Percentiles rank a stretch among this genome's conserved stretches.
Conservation (phyloP, 2,329 filamentous ascomycete genomes). For the Chalara sp. region DNA sequence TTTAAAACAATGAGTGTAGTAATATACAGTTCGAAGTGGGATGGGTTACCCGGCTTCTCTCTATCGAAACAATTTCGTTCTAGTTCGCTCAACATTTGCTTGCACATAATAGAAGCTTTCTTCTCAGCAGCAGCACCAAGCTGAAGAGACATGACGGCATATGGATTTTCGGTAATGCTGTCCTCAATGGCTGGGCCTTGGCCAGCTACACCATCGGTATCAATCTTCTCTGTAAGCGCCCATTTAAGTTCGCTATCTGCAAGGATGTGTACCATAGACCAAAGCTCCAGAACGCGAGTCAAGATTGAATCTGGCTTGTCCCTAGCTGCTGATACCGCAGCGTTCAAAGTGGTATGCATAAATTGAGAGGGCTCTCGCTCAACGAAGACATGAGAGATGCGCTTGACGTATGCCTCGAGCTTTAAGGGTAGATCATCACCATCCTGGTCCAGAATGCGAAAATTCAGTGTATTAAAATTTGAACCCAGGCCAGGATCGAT, state of each 20-base stretch:
- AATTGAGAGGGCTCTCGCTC: constrained; percentile 53
- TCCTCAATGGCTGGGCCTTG: constrained; percentile 16
- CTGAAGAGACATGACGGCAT: constrained; percentile 56
- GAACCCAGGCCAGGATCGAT: constrained; percentile 27
- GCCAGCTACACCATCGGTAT: constrained; percentile 10
- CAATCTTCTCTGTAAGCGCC: constrained; percentile 29
- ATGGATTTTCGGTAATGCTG: constrained; percentile 24
- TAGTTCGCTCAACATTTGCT: constrained; percentile 50
- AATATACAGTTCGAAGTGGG: constrained; percentile 44
- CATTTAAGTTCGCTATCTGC: constrained; percentile 58
- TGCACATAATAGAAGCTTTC: constrained; percentile 53
- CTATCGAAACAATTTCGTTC: constrained; percentile 55
- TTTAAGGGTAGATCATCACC: constrained; percentile 53
- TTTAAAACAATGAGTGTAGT: constrained; percentile 57
- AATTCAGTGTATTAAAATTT: constrained; percentile 22
- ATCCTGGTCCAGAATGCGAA: constrained; percentile 54
- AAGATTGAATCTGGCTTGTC: constrained; percentile 45
- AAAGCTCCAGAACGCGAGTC: constrained; percentile 53
- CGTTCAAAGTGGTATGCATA: constrained; percentile 50
- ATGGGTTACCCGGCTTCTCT: constrained; percentile 52
- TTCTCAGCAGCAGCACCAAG: constrained; percentile 58
- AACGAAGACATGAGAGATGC: constrained; percentile 50
- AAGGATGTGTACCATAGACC: constrained; percentile 55
- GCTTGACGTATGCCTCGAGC: constrained; percentile 54
- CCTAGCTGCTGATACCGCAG: constrained; percentile 37